Conservation (phyloP, 2,329 filamentous ascomycete species). For the Botrytis porri region DNA sequence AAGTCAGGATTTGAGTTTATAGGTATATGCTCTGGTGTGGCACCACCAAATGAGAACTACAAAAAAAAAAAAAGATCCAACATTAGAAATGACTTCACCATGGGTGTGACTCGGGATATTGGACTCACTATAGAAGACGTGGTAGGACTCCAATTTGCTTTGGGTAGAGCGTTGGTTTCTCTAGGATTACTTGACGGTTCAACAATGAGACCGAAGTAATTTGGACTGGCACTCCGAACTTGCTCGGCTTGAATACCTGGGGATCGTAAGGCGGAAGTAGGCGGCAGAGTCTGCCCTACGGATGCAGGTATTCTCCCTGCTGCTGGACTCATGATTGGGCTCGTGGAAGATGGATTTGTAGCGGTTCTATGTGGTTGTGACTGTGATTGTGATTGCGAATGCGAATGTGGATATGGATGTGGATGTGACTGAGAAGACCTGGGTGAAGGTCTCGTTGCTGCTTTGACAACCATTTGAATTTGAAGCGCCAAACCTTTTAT, state of each 20-base stretch:
- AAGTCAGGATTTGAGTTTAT: conserved; percentile 78
- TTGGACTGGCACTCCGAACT: conserved; percentile 62
- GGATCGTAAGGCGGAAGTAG: conserved; percentile 30
- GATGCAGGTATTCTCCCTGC: conserved; percentile 30
- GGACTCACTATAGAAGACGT: conserved; percentile 57
- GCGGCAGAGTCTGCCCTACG: conserved; percentile 31
- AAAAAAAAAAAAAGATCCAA: too few relatives aligned
- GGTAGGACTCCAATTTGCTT: conserved; percentile 72
- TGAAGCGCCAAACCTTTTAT: conserved; percentile 6
- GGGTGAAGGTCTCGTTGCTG: conserved; percentile 33
- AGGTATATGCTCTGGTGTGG: conserved; percentile 66
- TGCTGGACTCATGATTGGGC: conserved; percentile 26
- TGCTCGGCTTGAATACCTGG: conserved; percentile 27
- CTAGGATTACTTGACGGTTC: conserved; percentile 59
- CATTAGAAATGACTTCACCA: conserved; percentile 8
- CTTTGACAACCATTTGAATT: conserved; percentile 34
- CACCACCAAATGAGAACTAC: conserved; percentile 61
- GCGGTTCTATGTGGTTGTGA: conserved; percentile 29
- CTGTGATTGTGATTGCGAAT: conserved; percentile 29
- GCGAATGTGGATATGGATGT: conserved; percentile 27
- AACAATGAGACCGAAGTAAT: conserved; percentile 79
- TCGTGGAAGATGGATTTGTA: conserved; percentile 19
- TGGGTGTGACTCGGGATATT: neutral
- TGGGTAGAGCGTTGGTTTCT: conserved; percentile 61
- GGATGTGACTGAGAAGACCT: conserved; percentile 31